Percentiles rank a stretch among this genome's conserved stretches.
These are phyloP conservation scores for Dispira parvispora DNA, from an alignment of 192 early-diverging fungal genomes.

Conservation along the genomic window DNA sequence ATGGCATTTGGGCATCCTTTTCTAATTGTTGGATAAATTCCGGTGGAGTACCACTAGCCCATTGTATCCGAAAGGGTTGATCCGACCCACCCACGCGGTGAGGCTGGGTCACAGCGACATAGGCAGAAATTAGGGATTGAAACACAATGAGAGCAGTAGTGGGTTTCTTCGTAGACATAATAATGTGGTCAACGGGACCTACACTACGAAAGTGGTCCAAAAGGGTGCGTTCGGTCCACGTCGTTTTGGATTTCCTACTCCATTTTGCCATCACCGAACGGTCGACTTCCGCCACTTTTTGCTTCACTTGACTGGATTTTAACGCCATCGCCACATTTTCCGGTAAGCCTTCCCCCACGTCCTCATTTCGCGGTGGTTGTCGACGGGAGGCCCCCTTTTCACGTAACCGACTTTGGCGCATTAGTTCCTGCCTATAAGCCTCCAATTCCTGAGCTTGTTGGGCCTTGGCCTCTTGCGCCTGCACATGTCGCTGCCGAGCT, in stretches of 20 bases:
- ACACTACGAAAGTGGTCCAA: neutral
- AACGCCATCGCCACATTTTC: too few relatives aligned
- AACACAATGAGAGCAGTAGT: neutral
- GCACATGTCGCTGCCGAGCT: neutral
- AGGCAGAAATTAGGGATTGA: conserved; percentile 1
- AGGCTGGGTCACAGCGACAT: neutral
- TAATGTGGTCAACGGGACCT: conserved; percentile 9
- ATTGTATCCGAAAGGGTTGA: neutral
- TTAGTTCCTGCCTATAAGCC: neutral
- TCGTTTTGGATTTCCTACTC: neutral
- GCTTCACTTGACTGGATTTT: too few relatives aligned
- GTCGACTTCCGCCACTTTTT: neutral
- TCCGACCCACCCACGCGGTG: neutral
- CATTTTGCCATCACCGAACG: neutral
- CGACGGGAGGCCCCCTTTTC: neutral
- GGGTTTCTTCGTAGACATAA: neutral
- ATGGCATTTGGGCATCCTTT: neutral
- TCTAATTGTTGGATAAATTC: neutral
- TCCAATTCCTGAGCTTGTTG: neutral
- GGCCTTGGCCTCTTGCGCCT: neutral
- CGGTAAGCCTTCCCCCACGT: neutral
- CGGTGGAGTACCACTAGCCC: neutral
- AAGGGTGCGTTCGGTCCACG: neutral
- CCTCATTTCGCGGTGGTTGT: neutral
- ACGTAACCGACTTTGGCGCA: neutral